These are phyloP conservation scores for Eucalyptus victrix DNA, from an alignment of 345 rosid genomes.

Conservation along the genomic window DNA sequence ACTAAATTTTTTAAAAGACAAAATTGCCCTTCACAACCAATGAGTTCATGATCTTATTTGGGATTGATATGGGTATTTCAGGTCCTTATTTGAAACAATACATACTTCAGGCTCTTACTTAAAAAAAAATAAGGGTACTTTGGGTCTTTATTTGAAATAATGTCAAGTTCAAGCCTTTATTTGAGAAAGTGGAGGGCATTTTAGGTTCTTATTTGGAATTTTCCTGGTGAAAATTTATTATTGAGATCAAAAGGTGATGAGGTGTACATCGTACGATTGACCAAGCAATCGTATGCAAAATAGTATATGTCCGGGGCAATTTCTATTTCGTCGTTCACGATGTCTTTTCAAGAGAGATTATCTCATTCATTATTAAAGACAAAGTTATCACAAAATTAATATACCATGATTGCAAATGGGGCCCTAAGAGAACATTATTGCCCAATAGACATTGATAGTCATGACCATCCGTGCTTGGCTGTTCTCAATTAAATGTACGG, in stretches of 20 bases:
- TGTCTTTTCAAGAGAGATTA: neutral
- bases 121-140: accelerated
- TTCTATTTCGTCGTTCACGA: neutral
- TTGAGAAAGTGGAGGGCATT: too few relatives aligned
- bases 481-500: neutral
- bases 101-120: too few relatives aligned
- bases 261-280: too few relatives aligned
- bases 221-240: neutral
- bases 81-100: too few relatives aligned
- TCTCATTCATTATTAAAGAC: too few relatives aligned
- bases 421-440: too few relatives aligned
- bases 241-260: neutral
- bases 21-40: too few relatives aligned
- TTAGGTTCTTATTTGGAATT: accelerated
- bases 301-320: neutral
- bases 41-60: too few relatives aligned
- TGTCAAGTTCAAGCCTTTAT: accelerated
- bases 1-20: too few relatives aligned
- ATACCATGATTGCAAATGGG: neutral
- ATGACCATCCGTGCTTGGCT: neutral
- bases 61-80: too few relatives aligned
- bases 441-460: neutral
- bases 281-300: neutral
- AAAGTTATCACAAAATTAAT: too few relatives aligned
- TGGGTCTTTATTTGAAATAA: accelerated